Evolutionary conservation across 2,329 filamentous ascomycete genomes (phyloP).

Genomic region (Phaeophleospora eucalypticola): DNA sequence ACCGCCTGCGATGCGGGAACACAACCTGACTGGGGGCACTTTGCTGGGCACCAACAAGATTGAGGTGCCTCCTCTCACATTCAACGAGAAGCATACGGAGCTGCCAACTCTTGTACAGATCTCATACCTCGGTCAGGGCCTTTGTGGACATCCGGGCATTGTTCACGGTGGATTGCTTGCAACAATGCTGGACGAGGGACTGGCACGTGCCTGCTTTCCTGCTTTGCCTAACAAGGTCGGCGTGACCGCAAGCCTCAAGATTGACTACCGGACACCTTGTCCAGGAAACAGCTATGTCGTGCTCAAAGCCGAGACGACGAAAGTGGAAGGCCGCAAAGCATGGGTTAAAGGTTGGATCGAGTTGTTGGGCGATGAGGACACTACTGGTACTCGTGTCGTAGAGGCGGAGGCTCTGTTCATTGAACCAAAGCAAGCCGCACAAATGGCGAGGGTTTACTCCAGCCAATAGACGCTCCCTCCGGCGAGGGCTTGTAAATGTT

Average conservation of each 20-base stretch:
- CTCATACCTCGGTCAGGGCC: slow-evolving; percentile 69
- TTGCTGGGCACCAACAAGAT: slow-evolving; percentile 72
- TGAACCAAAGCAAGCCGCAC: slow-evolving; percentile 74
- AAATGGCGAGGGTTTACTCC: slow-evolving; percentile 33
- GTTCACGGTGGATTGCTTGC: slow-evolving; percentile 87
- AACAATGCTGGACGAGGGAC: slow-evolving; percentile 86
- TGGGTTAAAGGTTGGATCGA: slow-evolving; percentile 89
- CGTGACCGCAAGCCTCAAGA: slow-evolving; percentile 78
- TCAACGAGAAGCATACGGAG: slow-evolving; percentile 58
- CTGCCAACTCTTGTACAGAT: slow-evolving; percentile 60
- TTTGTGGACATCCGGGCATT: slow-evolving; percentile 88
- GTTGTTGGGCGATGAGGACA: slow-evolving; percentile 57
- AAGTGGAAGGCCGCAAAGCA: slow-evolving; percentile 87
- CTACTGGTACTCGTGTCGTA: slow-evolving; percentile 62
- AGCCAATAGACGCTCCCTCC: background rate
- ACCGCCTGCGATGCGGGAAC: slow-evolving; percentile 61
- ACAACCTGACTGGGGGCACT: slow-evolving; percentile 79
- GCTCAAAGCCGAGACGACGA: slow-evolving; percentile 71
- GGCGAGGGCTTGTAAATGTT: background rate
- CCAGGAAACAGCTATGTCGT: slow-evolving; percentile 73
- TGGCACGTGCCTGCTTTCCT: slow-evolving; percentile 82
- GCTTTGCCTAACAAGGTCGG: slow-evolving; percentile 81
- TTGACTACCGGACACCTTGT: slow-evolving; percentile 78
- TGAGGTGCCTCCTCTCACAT: slow-evolving; percentile 74
- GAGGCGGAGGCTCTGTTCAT: slow-evolving; percentile 85